Base-by-base conservation (phyloP, 768 basidiomycete species). In the Mycena latifolia region DNA sequence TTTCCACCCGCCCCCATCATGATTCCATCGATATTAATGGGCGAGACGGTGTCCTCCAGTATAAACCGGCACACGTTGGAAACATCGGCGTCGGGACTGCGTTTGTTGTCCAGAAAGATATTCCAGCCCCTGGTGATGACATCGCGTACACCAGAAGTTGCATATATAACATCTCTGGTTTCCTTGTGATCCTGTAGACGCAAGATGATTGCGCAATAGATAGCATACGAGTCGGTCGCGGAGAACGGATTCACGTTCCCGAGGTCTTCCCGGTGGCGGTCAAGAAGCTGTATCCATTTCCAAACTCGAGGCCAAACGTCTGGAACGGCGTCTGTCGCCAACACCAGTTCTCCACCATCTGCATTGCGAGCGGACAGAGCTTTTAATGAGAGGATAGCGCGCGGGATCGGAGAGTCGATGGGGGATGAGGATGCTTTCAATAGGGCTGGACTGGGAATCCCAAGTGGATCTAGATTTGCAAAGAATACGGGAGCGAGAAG, bases 261-360 rank as follows among this genome's bases (percentile, higher is more conserved):
- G n/a, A n/a, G n/a, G n/a, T n/a, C 43, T 10, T 14, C 31, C 14
- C 31, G 43, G n/a, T 58, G 24, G 2, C 31, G 31, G 24, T 47
- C 56, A 3, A 48, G 45, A 14, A 33, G 14, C 33, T 35, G 45
- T 24, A 58, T 35, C 56, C 56, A 58, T 27, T 25, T 48, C 56
- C 56, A 58, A 9, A 15, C 46, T 4, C 56, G 56, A 2, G 31
- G 56, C 56, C 56, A 58, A 18, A 58, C n/a, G n/a, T n/a, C n/a
- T n/a, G n/a, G n/a, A n/a, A n/a, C n/a, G 1, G 56, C 45, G 5
- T 58, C 45, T 8, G 17, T 15, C n/a, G 46, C 29, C 3, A 58
- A 48, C 7, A 47, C 22, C 2, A 8, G n/a, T 24, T 11, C 15
- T 45, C 12, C 28, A 22, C 25, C 39, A 15, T 4, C 43, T 11